Base-by-base conservation (phyloP, 2,329 filamentous ascomycete genomes). In the Epichloe hybrida region DNA sequence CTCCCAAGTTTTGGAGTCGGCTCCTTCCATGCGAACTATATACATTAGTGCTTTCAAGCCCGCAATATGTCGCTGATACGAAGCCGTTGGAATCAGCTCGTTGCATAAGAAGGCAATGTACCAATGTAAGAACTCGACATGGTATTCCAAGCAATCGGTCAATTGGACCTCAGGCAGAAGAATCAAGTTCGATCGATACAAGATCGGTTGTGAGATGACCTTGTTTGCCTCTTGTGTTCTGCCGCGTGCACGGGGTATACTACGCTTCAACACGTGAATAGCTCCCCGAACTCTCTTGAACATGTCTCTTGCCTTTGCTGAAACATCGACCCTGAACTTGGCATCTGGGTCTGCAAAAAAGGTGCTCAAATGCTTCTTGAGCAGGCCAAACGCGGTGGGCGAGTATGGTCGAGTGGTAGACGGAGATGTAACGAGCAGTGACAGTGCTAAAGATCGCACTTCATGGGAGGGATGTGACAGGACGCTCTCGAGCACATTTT, bases 321-420 rank as follows among this genome's bases (percentile, higher is more conserved):
- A 74, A 2, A 94, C 74, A 57, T 95, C 88, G 52, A 90, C 84
- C 51, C 93, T 81, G 56, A 90, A 85, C 59, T 91, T 88, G 5
- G 91, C 83, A 62, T 96, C 89, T 0, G 86, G 81, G 55, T 96
- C 90, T 3, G 88, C 80, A 62, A 94, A 84, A 84, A 91, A 80
- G 15, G 83, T 77, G 1, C 78, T 74, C 3, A 97, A 68, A 52
- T 87, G 80, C 36, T 70, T 72, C 49, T 74, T 74, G 2, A 97
- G 69, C 11, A 84, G 73, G 3, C 68, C 64, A 3, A 96, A 71
- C 0, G 83, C 76, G 9, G 70, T 73, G 0, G 67, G 59, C 0
- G 83, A 83, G 49, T 94, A 82, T 1, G 88, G 84, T 49, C 80
- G 81, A 3, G 86, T 88, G 1, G 83, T 83, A 2, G 85, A 80